Base-by-base conservation (phyloP, 306 rosid species). In the Dalbergia cochinchinensis region DNA sequence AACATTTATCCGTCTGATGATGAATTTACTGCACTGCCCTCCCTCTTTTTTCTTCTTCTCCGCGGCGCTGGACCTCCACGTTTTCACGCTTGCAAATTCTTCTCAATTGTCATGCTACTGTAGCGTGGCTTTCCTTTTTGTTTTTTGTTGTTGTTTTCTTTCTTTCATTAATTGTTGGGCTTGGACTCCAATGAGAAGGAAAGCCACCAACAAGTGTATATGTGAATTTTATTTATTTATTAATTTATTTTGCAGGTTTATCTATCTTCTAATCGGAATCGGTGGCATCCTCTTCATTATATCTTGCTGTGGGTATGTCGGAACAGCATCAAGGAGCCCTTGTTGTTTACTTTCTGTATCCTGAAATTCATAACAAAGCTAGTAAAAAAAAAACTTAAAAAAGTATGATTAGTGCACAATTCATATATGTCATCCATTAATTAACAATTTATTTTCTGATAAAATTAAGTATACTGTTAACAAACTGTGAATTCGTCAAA, bases 301-400 rank as follows among this genome's bases (percentile, higher is more conserved):
- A 61, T 80, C 85, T 33, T 76, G 79, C 39, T 54, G 57, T 60
- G 82, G 87, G 44, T 47, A 35, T 26, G 14, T 64, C 1, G 84
- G 84, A 69, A 65, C 71, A 51, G 51, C 79, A 70, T 35, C 35
- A 69, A 84, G 71, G 72, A 84, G 61, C 47, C 78, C 65, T 20
- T 74, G 76, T 74, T 69, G 84, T 75, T 75, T 79, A n/a, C 18
- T 68, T 54, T 53, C 47, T 18, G 84, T 84, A 84, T 79, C 87
- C 80, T 81, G 20, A 14, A 47, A 75, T 42, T 53, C 64, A 15
- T 8, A 13, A 47, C 26, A 22, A 71, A 31, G 48, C 14, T 63
- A 47, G 13, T 69, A 4, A 50, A 6, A 2, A 1, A 2, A 2
- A 26, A 26, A 26, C 31, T 26, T 65, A 12, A 47, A 31, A n/a